Evolutionary conservation across 805 yeast species (phyloP).

Genomic region (Pichia nanzhaoensis): DNA sequence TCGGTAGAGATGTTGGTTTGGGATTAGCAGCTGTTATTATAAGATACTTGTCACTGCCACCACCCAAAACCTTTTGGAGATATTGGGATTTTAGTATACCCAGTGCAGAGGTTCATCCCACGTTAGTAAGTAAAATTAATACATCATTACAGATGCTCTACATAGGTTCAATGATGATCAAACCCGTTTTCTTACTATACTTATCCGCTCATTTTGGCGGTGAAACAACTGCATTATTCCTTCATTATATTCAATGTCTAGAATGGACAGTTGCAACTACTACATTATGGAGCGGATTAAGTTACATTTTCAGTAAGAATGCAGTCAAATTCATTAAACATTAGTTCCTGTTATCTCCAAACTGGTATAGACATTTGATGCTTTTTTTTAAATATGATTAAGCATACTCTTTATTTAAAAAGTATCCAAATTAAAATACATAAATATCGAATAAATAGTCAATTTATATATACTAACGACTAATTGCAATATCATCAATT

Average conservation of each 20-base stretch:
- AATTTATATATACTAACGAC: slow-evolving; percentile 43
- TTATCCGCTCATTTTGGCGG: slow-evolving; percentile 27
- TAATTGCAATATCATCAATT: slow-evolving; percentile 94
- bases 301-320: slow-evolving; percentile 62
- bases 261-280: slow-evolving; percentile 61
- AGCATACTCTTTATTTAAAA: too few species aligned
- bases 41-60: slow-evolving; percentile 66
- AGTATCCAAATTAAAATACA: too few species aligned
- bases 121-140: slow-evolving; percentile 76
- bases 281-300: slow-evolving; percentile 70
- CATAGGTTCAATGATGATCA: slow-evolving; percentile 55
- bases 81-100: slow-evolving; percentile 76
- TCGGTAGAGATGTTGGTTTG: slow-evolving; percentile 77
- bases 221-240: slow-evolving; percentile 21
- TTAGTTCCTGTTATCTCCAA: not conserved
- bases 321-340: slow-evolving; percentile 45
- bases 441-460: too few species aligned
- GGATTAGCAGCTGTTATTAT: slow-evolving; percentile 66
- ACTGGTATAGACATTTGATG: too few species aligned
- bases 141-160: slow-evolving; percentile 92
- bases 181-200: slow-evolving; percentile 41
- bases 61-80: slow-evolving; percentile 64
- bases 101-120: slow-evolving; percentile 84
- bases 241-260: slow-evolving; percentile 24
- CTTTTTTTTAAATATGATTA: too few species aligned